Evolutionary conservation across 192 early-diverging fungal species (phyloP).

Genomic region (Coemansia sp.): DNA sequence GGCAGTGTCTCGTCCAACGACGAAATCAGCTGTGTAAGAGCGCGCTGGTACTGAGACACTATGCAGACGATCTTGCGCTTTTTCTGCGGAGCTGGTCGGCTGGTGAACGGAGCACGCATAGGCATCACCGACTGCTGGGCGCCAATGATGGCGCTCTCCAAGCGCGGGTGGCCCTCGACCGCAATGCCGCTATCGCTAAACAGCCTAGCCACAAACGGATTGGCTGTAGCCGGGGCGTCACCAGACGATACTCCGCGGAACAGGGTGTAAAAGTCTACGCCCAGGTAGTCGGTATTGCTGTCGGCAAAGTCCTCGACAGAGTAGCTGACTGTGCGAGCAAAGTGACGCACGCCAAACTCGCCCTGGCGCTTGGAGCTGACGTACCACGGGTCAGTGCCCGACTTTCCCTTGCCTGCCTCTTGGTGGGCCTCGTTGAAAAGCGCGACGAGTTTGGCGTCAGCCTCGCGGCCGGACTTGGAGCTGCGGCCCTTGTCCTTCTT

Average conservation of each 20-base stretch:
- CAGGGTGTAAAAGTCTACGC: slow-evolving; percentile 83
- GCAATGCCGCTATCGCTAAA: slow-evolving; percentile 75
- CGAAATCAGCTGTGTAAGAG: slow-evolving; percentile 68
- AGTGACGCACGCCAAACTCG: slow-evolving; percentile 84
- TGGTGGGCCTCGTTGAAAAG: slow-evolving; percentile 46
- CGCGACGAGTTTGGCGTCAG: slow-evolving; percentile 41
- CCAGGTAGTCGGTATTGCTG: slow-evolving; percentile 77
- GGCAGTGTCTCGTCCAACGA: slow-evolving; percentile 78
- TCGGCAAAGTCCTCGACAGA: slow-evolving; percentile 66
- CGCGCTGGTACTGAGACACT: slow-evolving; percentile 70
- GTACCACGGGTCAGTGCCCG: slow-evolving; percentile 35
- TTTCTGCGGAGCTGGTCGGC: slow-evolving; percentile 35
- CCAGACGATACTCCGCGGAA: slow-evolving; percentile 68
- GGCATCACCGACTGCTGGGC: slow-evolving; percentile 78
- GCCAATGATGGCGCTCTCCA: slow-evolving; percentile 76
- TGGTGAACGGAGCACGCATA: slow-evolving; percentile 62
- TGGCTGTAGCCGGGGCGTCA: slow-evolving; percentile 61
- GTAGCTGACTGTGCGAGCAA: slow-evolving; percentile 71
- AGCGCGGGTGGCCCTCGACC: slow-evolving; percentile 82
- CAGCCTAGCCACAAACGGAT: slow-evolving; percentile 75
- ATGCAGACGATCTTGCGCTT: slow-evolving; percentile 65
- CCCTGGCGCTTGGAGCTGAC: slow-evolving; percentile 37
- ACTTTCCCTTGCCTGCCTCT: slow-evolving; percentile 26
- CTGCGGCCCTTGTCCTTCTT: slow-evolving; percentile 51
- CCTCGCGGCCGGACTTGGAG: slow-evolving; percentile 41